These are phyloP conservation scores for Sordariomycetes sp. DNA, from an alignment of 2,329 filamentous ascomycete genomes.

Conservation along the genomic window DNA sequence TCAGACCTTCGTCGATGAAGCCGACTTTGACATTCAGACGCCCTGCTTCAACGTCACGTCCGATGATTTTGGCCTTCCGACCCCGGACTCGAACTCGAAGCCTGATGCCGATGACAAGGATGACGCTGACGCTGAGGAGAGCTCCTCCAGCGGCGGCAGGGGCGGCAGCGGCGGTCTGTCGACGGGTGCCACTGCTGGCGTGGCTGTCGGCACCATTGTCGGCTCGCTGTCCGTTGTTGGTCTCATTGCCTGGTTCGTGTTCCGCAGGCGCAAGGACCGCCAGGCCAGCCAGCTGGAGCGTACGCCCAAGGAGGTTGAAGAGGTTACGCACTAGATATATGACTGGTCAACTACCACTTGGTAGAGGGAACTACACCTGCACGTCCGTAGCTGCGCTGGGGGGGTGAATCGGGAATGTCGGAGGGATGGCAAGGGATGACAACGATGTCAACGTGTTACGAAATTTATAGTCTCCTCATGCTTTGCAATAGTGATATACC, in stretches of 20 bases:
- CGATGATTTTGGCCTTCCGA: slow-evolving; percentile 13
- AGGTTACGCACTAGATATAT: not conserved
- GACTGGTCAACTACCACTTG: too few relatives aligned
- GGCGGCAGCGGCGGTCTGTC: slow-evolving; percentile 15
- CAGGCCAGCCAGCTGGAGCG: not conserved
- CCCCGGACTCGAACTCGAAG: slow-evolving; percentile 9
- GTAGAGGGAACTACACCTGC: too few relatives aligned
- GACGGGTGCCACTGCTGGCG: slow-evolving; percentile 22
- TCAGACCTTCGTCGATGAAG: slow-evolving; percentile 17
- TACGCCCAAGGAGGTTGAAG: not conserved
- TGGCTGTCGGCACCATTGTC: slow-evolving; percentile 22
- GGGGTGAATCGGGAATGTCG: too few relatives aligned
- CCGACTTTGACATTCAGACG: slow-evolving; percentile 13
- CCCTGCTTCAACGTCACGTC: slow-evolving; percentile 24
- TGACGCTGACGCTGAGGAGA: not conserved
- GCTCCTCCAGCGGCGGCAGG: slow-evolving; percentile 3
- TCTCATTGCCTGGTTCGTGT: slow-evolving; percentile 16
- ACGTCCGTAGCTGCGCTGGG: too few relatives aligned
- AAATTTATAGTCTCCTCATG: too few relatives aligned
- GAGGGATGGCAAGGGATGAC: too few relatives aligned
- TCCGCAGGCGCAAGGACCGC: slow-evolving; percentile 5
- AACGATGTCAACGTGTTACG: too few relatives aligned
- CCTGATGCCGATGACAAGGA: slow-evolving; percentile 1
- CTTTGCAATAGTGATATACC: too few relatives aligned
- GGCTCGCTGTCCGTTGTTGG: slow-evolving; percentile 18